Base-by-base conservation (phyloP, 805 yeast genomes). In the Barnettozyma botsteinii region DNA sequence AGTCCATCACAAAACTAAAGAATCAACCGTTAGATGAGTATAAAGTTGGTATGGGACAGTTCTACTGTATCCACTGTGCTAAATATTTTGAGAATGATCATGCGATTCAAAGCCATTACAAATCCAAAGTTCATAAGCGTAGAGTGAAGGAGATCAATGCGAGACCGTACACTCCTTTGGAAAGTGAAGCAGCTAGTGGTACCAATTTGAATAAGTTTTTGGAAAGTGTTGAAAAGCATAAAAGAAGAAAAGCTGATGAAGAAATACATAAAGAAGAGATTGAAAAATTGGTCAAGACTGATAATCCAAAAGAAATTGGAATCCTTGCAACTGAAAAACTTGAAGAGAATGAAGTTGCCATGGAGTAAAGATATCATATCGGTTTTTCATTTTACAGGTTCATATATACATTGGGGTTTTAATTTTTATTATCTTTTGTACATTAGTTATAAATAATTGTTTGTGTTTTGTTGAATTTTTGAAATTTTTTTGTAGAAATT, bases 41-140 rank as follows among this genome's bases (percentile, higher is more conserved):
- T 32, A 81, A 82, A 57, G 89, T 97, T 1, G 99, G 99, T 2
- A 66, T 93, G 49, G 99, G 96, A 13, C 98, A 93, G 63, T 82
- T 77, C 62, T 93, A 86, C 62, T 93, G 98, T 63, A 72, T 93
- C 39, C 95, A 88, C 48, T 93, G 99, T 70, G 94, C 95, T 35
- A 85, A 82, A 59, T 87, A 93, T 62, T 87, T 79, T 56, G 96
- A 89, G 59, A 79, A 81, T 42, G 87, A 83, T 33, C 60, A 64
- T 24, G 83, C 95, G 7, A 69, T 85, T 40, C 77, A 76, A 45
- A 70, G 80, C 12, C 99, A 93, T 65, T 64, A 73, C 47, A 76
- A 77, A 51, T 71, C 83, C 4, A 89, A 88, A 56, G 73, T 79
- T 7, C 99, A 93, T 64, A 89, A 84, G 61, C 76, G 98, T 62